Percentiles rank a stretch among this genome's conserved stretches.
Conservation (phyloP, 129 eudicot species). For the Tagetes patula region DNA sequence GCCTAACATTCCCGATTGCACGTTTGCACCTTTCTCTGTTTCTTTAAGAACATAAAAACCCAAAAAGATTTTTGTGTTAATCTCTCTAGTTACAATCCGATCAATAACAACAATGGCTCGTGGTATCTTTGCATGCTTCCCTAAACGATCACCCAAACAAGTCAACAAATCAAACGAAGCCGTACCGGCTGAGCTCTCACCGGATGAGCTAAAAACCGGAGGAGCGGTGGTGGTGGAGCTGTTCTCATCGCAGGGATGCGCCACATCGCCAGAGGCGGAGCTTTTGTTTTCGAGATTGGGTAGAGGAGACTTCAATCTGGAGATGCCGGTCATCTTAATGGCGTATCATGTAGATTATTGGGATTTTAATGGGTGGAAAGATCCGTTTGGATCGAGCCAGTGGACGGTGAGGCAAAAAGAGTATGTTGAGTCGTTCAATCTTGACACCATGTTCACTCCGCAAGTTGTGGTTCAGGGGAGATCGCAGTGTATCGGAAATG, state of each 20-base stretch:
- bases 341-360: slow-evolving; percentile 88
- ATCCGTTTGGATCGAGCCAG: slow-evolving; percentile 68
- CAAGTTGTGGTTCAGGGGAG: slow-evolving; percentile 78
- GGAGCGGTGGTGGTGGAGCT: slow-evolving; percentile 84
- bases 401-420: slow-evolving; percentile 96
- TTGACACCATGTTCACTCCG: slow-evolving; percentile 87
- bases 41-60: slow-evolving; percentile 2
- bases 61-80: neutral
- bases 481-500: slow-evolving; percentile 63
- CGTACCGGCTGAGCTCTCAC: slow-evolving; percentile 43
- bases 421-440: slow-evolving; percentile 72
- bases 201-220: slow-evolving; percentile 46
- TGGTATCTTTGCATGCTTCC: slow-evolving; percentile 63
- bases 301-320: slow-evolving; percentile 71
- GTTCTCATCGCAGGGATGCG: slow-evolving; percentile 91
- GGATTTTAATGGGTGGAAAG: slow-evolving; percentile 96
- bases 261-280: slow-evolving; percentile 84
- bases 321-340: slow-evolving; percentile 59
- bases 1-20: slow-evolving; percentile 36
- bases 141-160: slow-evolving; percentile 27
- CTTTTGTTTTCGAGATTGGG: slow-evolving; percentile 77
- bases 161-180: slow-evolving; percentile 7
- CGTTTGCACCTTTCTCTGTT: neutral
- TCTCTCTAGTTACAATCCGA: slow-evolving; percentile 3
- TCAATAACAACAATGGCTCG: slow-evolving; percentile 51